Evolutionary conservation across 116 monocot species (phyloP).

Genomic region (Zostera marina): DNA sequence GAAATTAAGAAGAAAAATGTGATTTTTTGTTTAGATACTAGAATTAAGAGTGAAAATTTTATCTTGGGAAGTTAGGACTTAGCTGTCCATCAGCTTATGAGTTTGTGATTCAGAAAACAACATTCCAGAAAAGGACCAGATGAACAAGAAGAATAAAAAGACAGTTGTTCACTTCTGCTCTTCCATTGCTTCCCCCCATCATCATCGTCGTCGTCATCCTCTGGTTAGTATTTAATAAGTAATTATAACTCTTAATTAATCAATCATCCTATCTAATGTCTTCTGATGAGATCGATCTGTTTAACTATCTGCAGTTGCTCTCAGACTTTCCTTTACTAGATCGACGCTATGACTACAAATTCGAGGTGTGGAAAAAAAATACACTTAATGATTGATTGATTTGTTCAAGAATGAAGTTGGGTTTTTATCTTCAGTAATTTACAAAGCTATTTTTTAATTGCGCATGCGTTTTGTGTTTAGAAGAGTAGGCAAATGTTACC

Average conservation of each 20-base stretch:
- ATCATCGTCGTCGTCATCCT: background rate
- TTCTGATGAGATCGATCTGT: background rate
- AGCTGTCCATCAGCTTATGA: background rate
- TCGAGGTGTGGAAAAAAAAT: too few relatives aligned
- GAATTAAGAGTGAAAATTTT: too few relatives aligned
- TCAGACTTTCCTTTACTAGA: background rate
- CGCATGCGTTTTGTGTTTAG: background rate
- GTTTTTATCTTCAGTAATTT: background rate
- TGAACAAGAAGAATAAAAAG: background rate
- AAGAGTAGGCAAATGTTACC: background rate
- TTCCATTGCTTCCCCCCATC: background rate
- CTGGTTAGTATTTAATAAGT: too few relatives aligned
- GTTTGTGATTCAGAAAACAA: slow-evolving; percentile 6
- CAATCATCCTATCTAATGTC: background rate
- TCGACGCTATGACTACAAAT: background rate
- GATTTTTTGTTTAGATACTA: too few relatives aligned
- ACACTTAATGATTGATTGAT: too few relatives aligned
- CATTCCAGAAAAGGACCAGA: slow-evolving; percentile 2
- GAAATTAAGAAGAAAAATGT: too few relatives aligned
- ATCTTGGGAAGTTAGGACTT: background rate
- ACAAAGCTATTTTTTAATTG: background rate
- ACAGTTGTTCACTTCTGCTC: background rate
- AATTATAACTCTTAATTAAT: too few relatives aligned
- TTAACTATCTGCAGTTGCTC: background rate
- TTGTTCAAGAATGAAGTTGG: background rate